phyloP scores from a whole-genome alignment of 208 protist species.

The Trypanosoma boissoni region DNA sequence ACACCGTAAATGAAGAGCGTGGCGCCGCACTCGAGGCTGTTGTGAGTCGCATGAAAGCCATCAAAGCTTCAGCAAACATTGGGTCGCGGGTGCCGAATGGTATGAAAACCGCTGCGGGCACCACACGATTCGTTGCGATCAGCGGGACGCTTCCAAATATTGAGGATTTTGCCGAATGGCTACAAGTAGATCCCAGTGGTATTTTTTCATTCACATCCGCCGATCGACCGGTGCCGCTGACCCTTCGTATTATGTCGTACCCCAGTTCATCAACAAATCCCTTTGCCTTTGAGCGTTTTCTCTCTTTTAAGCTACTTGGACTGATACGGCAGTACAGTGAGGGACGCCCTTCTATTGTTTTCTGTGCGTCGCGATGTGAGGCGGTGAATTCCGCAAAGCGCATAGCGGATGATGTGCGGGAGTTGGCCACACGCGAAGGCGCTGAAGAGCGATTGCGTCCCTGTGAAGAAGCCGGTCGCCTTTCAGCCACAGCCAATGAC shows the following conservation, averaged over 20 bases:
- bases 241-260: conserved; percentile 68
- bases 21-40: conserved; percentile 91
- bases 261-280: conserved; percentile 65
- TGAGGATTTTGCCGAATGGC: conserved; percentile 87
- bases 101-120: not conserved
- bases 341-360: conserved; percentile 83
- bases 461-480: conserved; percentile 29
- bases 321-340: conserved; percentile 74
- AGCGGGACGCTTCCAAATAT: conserved; percentile 94
- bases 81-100: not conserved
- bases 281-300: conserved; percentile 89
- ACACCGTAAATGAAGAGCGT: conserved; percentile 90
- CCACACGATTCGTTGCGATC: conserved; percentile 81
- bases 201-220: conserved; percentile 60
- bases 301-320: conserved; percentile 86
- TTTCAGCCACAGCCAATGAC: conserved; percentile 52
- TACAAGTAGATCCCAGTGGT: conserved; percentile 47
- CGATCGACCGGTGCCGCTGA: conserved; percentile 83
- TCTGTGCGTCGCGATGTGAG: conserved; percentile 86
- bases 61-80: conserved; percentile 31
- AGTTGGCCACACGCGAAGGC: conserved; percentile 33
- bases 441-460: conserved; percentile 31
- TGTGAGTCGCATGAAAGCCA: conserved; percentile 88
- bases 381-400: conserved; percentile 58
- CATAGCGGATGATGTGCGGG: conserved; percentile 52